Evolutionary conservation across 2,329 filamentous ascomycete species (phyloP), one percentile per base, ranked within the genome.

Genomic region (Ceratocystis smalleyi): DNA sequence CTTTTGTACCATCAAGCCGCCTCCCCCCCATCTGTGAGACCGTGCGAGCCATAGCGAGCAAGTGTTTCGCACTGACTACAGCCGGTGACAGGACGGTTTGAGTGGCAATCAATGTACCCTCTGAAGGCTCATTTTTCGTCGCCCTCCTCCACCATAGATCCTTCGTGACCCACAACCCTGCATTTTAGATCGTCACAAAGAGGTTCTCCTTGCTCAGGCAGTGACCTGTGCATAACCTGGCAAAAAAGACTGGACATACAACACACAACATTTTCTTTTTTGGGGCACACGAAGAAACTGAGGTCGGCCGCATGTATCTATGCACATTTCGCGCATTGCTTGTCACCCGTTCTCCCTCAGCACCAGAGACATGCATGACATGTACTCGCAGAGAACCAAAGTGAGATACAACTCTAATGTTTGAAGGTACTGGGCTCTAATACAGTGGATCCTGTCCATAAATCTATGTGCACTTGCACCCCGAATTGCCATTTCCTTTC

Each of bases 61-160:
- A 17, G 4, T 3, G 22, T 3, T 59, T 19, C 55, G 17, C 62
- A 64, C 62, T 59, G 62, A 43, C 51, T 64, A 64, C 62, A 49
- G 12, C 17, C 43, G 27, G 17, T 30, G 19, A 30, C 24, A 35
- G 54, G 40, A 22, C 51, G 43, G 54, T 17, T 24, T 45, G 43
- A 40, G 62, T 64, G 62, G 54, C 62, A 49, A 57, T 7, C 10
- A 59, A 49, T 59, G 62, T 64, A 64, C 51, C 51, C 8, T n/a
- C 19, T 4, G 15, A 45, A 45, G 32, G 43, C 30, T 12, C 59
- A 47, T 30, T 47, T 32, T n/a, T 22, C 17, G 12, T 40, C 35
- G 35, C 35, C 35, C 35, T 40, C 59, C n/a, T 43, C 24, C 19
- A 61, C 59, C 24, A 49, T 5, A 12, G 17, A 47, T 61, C 59